Conservation (phyloP, 495 filamentous ascomycete genomes). For the Ascodesmis nigricans region DNA sequence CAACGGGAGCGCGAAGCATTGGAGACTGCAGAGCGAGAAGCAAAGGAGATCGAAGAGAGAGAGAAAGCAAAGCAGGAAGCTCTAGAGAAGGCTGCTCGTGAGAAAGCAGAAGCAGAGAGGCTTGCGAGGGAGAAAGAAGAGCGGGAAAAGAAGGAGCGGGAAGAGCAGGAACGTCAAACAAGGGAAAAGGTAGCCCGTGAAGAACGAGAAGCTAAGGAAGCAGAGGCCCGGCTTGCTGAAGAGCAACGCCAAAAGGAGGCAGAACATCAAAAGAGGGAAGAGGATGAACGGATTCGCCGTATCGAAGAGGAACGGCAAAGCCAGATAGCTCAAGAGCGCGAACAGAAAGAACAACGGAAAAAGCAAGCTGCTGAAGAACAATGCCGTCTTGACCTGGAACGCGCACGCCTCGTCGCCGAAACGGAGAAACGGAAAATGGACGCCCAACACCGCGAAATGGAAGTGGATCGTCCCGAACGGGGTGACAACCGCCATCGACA, state of each 20-base stretch:
- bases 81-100: neutral
- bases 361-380: slow-evolving; percentile 10
- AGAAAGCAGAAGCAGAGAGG: slow-evolving; percentile 6
- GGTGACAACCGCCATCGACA: slow-evolving; percentile 16
- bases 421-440: slow-evolving; percentile 2
- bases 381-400: slow-evolving; percentile 4
- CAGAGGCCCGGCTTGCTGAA: neutral
- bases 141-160: slow-evolving; percentile 12
- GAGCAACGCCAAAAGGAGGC: slow-evolving; percentile 6
- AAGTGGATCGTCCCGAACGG: slow-evolving; percentile 9
- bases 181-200: slow-evolving; percentile 8
- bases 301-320: slow-evolving; percentile 9
- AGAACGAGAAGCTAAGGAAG: slow-evolving; percentile 8
- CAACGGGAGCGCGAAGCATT: slow-evolving; percentile 7
- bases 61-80: slow-evolving; percentile 1
- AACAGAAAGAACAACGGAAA: neutral
- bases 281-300: slow-evolving; percentile 7
- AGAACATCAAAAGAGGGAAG: slow-evolving; percentile 2
- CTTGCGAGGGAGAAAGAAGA: slow-evolving; percentile 10
- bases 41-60: neutral
- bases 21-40: slow-evolving; percentile 5
- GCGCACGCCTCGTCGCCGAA: slow-evolving; percentile 4
- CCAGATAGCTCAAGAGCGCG: neutral
- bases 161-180: slow-evolving; percentile 10
- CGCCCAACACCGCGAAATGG: slow-evolving; percentile 5